These are phyloP conservation scores for Epicoccum nigrum DNA, from an alignment of 2,329 filamentous ascomycete species.

Conservation along the genomic window DNA sequence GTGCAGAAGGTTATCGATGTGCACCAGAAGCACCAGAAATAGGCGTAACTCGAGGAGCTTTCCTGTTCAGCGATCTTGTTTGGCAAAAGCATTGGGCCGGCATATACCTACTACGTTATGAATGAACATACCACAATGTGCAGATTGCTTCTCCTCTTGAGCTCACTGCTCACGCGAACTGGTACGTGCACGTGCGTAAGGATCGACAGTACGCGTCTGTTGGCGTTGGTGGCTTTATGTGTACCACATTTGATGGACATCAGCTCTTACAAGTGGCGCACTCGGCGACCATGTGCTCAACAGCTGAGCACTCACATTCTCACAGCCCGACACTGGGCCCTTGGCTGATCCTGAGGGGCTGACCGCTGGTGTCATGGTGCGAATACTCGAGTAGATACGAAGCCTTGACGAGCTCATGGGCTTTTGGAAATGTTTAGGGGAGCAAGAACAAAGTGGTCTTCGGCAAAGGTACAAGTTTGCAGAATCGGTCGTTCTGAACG, in stretches of 20 bases:
- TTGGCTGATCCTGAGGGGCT: too few relatives aligned
- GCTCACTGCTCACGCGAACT: background rate
- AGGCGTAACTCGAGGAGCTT: conserved; percentile 1
- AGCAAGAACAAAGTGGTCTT: too few relatives aligned
- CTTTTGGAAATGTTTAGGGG: too few relatives aligned
- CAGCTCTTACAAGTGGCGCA: background rate
- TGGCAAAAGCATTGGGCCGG: conserved; percentile 10
- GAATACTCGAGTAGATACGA: too few relatives aligned
- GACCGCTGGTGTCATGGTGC: too few relatives aligned
- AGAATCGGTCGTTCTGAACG: conserved; percentile 10
- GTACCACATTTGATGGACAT: background rate
- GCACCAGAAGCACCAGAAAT: conserved; percentile 65
- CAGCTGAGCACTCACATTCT: background rate
- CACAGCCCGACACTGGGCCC: too few relatives aligned
- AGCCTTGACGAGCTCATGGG: too few relatives aligned
- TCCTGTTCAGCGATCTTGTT: conserved; percentile 4
- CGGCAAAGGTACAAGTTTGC: background rate
- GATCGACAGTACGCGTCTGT: conserved; percentile 2
- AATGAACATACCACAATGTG: conserved; percentile 5
- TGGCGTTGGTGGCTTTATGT: conserved; percentile 8
- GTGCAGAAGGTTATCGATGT: conserved; percentile 92
- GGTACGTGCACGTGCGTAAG: background rate
- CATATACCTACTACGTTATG: conserved; percentile 5
- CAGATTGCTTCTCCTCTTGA: background rate
- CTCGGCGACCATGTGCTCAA: background rate